Evolutionary conservation across 208 protist species (phyloP).

Genomic region (Wallacemonas sp.): DNA sequence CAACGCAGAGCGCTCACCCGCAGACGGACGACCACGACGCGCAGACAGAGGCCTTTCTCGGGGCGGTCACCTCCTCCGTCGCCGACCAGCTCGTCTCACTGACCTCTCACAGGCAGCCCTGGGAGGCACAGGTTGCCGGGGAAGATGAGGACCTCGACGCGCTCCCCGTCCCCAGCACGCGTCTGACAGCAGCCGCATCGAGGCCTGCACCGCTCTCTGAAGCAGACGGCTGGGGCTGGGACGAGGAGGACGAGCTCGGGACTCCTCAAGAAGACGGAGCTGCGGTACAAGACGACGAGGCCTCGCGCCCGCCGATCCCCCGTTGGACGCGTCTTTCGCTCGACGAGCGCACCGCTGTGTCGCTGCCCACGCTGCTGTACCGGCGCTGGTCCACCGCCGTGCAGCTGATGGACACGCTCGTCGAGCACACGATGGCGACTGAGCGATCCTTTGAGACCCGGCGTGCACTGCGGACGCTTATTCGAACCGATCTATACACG

Average conservation of each 20-base stretch:
- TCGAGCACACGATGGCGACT: not conserved
- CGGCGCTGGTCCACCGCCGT: not conserved
- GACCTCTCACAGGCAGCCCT: not conserved
- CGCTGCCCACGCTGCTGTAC: not conserved
- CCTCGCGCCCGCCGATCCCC: too few relatives aligned
- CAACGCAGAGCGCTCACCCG: not conserved
- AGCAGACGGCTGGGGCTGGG: not conserved
- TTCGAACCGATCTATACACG: not conserved
- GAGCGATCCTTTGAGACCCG: not conserved
- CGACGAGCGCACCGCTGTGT: not conserved
- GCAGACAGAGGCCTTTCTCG: not conserved
- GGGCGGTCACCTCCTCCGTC: not conserved
- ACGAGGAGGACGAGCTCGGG: not conserved
- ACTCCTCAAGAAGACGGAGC: too few relatives aligned
- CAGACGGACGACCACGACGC: too few relatives aligned
- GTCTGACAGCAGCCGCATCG: not conserved
- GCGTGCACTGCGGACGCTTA: not conserved
- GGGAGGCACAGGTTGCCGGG: not conserved
- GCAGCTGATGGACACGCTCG: not conserved
- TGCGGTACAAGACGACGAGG: too few relatives aligned
- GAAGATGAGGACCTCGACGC: not conserved
- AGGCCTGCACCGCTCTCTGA: not conserved
- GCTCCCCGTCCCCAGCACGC: too few relatives aligned
- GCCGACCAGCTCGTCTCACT: constrained; percentile 5
- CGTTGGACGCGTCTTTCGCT: too few relatives aligned